These are phyloP conservation scores for Russula brevipes DNA, from an alignment of 768 basidiomycete species.

Conservation along the genomic window DNA sequence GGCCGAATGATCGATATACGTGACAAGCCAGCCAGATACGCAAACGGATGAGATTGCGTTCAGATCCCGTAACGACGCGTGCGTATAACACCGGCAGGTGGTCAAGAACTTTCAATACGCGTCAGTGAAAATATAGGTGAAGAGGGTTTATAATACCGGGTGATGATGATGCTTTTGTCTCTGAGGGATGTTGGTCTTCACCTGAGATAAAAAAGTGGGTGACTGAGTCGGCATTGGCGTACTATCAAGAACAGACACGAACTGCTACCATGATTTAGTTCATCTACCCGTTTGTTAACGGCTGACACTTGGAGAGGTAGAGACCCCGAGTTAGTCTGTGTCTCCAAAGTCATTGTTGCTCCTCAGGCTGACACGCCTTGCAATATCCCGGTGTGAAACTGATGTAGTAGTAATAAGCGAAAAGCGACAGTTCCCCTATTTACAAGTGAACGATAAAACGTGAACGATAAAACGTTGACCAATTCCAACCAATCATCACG, in stretches of 20 bases:
- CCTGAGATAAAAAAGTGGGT: neutral
- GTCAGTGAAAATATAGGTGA: neutral
- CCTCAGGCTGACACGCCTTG: no score
- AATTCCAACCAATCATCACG: no score
- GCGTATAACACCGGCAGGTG: neutral
- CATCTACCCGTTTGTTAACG: neutral
- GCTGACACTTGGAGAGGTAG: no score
- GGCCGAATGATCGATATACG: neutral
- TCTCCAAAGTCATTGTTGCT: no score
- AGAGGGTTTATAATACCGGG: neutral
- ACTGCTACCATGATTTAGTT: neutral
- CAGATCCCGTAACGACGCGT: neutral
- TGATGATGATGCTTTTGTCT: neutral
- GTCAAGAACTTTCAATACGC: neutral
- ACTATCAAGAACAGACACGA: neutral
- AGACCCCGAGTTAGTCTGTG: no score
- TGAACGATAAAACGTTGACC: no score
- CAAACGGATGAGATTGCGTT: neutral
- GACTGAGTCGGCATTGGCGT: neutral
- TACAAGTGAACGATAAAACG: no score
- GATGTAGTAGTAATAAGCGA: no score
- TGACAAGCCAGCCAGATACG: slow-evolving; percentile 15
- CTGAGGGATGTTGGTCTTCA: neutral
- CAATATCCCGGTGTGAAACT: no score
- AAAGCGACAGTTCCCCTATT: no score